Evolutionary conservation across 176 grass and related monocot genomes (phyloP).

Genomic region (Phoenix roebelenii): DNA sequence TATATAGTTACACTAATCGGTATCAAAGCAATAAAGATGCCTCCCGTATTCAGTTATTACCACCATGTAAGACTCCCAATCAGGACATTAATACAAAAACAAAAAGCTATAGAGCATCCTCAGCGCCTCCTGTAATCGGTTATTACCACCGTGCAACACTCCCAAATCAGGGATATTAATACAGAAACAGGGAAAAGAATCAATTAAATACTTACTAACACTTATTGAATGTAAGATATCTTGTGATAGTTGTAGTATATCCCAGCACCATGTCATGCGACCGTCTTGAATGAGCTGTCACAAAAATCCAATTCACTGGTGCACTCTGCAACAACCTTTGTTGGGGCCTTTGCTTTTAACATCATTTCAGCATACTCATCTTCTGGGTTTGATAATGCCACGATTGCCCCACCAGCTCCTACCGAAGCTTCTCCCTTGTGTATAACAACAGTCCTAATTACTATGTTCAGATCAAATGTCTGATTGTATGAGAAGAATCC

Average conservation of each 20-base stretch:
- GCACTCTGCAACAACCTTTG: conserved; percentile 35
- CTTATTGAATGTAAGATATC: too few species aligned
- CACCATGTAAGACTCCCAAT: too few species aligned
- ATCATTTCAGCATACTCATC: conserved; percentile 80
- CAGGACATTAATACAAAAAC: too few species aligned
- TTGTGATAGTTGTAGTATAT: neutral
- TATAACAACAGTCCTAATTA: conserved; percentile 65
- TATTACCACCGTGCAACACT: too few species aligned
- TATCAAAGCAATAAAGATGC: too few species aligned
- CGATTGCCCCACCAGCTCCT: conserved; percentile 69
- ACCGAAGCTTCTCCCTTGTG: conserved; percentile 56
- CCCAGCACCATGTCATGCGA: neutral
- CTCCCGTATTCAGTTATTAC: too few species aligned
- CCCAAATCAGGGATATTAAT: too few species aligned
- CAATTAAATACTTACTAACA: too few species aligned
- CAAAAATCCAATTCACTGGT: neutral
- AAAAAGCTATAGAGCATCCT: too few species aligned
- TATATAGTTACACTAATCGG: too few species aligned
- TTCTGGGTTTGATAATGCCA: conserved; percentile 58
- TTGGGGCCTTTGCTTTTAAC: conserved; percentile 78
- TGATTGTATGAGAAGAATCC: conserved; percentile 86
- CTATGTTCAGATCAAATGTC: conserved; percentile 78
- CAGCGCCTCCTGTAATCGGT: too few species aligned
- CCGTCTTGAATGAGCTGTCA: conserved; percentile 5
- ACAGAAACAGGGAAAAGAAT: too few species aligned